Evolutionary conservation across 2,329 filamentous ascomycete species (phyloP), one percentile per base, ranked within the genome.

Genomic region (Volutella citrinella): DNA sequence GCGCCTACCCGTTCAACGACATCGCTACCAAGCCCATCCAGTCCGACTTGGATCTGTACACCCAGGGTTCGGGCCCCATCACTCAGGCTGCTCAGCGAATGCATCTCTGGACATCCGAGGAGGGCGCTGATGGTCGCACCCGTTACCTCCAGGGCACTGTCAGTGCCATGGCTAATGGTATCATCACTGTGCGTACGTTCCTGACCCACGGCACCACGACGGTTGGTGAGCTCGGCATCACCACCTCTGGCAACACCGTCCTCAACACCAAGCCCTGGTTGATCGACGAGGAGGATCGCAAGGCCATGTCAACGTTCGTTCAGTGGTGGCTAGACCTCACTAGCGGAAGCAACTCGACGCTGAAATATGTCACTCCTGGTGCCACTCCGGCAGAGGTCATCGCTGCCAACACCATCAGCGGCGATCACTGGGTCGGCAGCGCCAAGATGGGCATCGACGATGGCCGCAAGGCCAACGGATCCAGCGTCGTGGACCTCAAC

Each of bases 401-500:
- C 20, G 19, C 37, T 3, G 30, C 44, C 23, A 54, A 51, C 40
- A 42, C 53, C 44, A 50, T 53, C 26, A 53, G 50, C 17, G 50
- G 50, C 6, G 50, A 53, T 12, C 50, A 53, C 39, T 53, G 50
- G 50, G 49, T 53, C 15, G 50, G 50, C 5, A 53, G 48, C 14
- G 50, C 50, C 8, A 53, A 39, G 51, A 67, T 79, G 51, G 75
- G 75, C 6, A 57, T 58, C 0, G 68, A 75, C 34, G 68, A 72
- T 20, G 71, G 70, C 7, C 65, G 69, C 2, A 43, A 57, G 27
- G 53, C 46, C 27, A 60, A 64, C 34, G 74, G 75, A 6, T 68
- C 62, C 17, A 62, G 70, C 3, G 76, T 80, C 3, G 75, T 80
- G 1, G 76, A 80, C 44, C 51, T 67, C 6, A 63, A 79, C 54